Evolutionary conservation across 225 moss, liverwort and hornwort genomes (phyloP).

Genomic region (Neckera pumila): DNA sequence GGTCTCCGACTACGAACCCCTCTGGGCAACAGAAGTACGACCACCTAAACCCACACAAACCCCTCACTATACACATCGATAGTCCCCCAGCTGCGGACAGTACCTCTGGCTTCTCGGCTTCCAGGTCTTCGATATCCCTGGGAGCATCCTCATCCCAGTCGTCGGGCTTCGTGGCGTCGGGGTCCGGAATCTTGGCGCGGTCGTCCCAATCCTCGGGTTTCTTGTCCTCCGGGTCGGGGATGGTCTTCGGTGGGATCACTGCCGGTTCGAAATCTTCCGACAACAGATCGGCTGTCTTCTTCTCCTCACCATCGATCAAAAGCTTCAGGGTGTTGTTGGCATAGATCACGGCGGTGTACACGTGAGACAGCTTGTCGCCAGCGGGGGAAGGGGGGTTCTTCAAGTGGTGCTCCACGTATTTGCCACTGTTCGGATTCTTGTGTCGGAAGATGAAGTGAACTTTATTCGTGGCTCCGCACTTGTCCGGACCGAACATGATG

Average conservation of each 20-base stretch:
- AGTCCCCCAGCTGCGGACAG: neutral
- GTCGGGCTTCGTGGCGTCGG: slow-evolving; percentile 71
- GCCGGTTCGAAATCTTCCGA: slow-evolving; percentile 78
- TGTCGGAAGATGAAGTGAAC: slow-evolving; percentile 96
- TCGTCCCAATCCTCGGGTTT: slow-evolving; percentile 96
- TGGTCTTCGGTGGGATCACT: slow-evolving; percentile 75
- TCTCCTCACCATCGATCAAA: slow-evolving; percentile 80
- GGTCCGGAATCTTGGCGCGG: slow-evolving; percentile 71
- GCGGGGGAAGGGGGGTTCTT: slow-evolving; percentile 28
- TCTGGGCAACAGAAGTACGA: neutral
- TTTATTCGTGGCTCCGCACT: slow-evolving; percentile 89
- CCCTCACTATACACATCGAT: no score
- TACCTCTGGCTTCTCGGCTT: slow-evolving; percentile 77
- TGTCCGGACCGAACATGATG: slow-evolving; percentile 97
- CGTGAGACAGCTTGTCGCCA: slow-evolving; percentile 72
- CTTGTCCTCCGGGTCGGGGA: slow-evolving; percentile 85
- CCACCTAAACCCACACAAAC: no score
- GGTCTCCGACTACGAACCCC: neutral
- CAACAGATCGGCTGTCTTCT: slow-evolving; percentile 65
- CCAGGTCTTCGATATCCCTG: slow-evolving; percentile 60
- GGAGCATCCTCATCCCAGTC: slow-evolving; percentile 94
- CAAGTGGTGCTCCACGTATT: slow-evolving; percentile 81
- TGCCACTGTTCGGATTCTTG: slow-evolving; percentile 72
- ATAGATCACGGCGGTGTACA: slow-evolving; percentile 84
- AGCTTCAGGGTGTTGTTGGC: slow-evolving; percentile 68